Conservation (phyloP, 306 rosid genomes). For the Cicer bijugum region DNA sequence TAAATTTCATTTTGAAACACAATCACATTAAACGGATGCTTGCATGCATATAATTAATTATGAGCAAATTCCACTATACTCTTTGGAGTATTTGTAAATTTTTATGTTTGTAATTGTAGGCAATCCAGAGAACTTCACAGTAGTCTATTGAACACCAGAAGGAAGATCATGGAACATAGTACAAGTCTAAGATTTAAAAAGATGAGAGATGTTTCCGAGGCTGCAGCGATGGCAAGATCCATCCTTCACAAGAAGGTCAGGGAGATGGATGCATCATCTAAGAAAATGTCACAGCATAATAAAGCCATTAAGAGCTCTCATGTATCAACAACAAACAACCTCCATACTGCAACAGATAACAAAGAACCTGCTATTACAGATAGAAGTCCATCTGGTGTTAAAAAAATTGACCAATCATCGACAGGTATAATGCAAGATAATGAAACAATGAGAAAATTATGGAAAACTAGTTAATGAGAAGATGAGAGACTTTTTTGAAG, state of each 20-base stretch:
- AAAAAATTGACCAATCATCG: slow-evolving; percentile 44
- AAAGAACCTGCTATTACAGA: slow-evolving; percentile 46
- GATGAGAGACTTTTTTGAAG: no score
- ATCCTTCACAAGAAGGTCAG: slow-evolving; percentile 70
- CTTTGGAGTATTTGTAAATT: slow-evolving; percentile 35
- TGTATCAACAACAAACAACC: slow-evolving; percentile 42
- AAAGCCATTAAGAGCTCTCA: slow-evolving; percentile 47
- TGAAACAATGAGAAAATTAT: not conserved
- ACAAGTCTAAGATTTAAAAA: slow-evolving; percentile 58
- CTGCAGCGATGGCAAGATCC: slow-evolving; percentile 81
- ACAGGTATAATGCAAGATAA: slow-evolving; percentile 57
- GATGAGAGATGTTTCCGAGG: slow-evolving; percentile 68
- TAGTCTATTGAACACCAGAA: slow-evolving; percentile 62
- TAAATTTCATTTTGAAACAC: slow-evolving; percentile 28
- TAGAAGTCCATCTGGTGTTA: slow-evolving; percentile 50
- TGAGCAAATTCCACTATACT: slow-evolving; percentile 33
- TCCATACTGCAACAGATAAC: slow-evolving; percentile 39
- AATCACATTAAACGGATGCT: slow-evolving; percentile 14
- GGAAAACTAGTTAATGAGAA: not conserved
- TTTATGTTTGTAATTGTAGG: slow-evolving; percentile 54
- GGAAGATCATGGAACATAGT: slow-evolving; percentile 64
- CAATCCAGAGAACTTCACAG: slow-evolving; percentile 68
- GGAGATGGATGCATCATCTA: slow-evolving; percentile 59
- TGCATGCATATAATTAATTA: slow-evolving; percentile 23
- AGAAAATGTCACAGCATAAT: slow-evolving; percentile 49